A percentile compares a stretch with the other conserved stretches of the same genome.
Conservation (phyloP, 371 early-diverging fungal species). For the Dinochytrium kinnereticum region DNA sequence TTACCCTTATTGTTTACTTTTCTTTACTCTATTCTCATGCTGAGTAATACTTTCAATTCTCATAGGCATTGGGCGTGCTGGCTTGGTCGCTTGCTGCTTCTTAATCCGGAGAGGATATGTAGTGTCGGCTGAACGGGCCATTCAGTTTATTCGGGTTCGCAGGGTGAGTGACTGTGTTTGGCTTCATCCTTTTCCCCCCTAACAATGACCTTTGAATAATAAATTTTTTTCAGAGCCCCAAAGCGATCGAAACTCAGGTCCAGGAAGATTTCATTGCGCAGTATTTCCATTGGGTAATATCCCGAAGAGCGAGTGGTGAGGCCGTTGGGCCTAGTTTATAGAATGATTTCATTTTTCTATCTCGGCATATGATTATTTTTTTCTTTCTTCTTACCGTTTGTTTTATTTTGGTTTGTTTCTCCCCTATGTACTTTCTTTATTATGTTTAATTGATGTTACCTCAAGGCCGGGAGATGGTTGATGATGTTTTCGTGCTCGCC, state of each 20-base stretch:
- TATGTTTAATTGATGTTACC: background rate
- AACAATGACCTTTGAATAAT: background rate
- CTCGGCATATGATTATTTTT: background rate
- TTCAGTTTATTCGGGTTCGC: slow-evolving; percentile 60
- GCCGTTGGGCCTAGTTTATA: background rate
- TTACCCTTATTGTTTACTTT: background rate
- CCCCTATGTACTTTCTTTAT: background rate
- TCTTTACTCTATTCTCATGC: background rate
- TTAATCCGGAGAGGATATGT: slow-evolving; percentile 63
- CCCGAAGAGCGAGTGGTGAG: background rate
- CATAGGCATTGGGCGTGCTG: slow-evolving; percentile 78
- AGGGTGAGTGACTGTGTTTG: too few species aligned
- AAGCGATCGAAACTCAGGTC: slow-evolving; percentile 70
- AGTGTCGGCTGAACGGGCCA: slow-evolving; percentile 57
- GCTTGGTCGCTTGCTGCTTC: slow-evolving; percentile 78
- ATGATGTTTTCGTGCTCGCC: background rate
- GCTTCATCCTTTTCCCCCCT: slow-evolving; percentile 17
- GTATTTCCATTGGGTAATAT: slow-evolving; percentile 37
- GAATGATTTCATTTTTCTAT: background rate
- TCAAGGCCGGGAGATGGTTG: background rate
- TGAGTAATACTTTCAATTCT: background rate
- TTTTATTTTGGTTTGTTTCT: background rate
- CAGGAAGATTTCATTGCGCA: slow-evolving; percentile 70
- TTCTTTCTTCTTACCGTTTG: background rate
- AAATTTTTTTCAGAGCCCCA: slow-evolving; percentile 46